Conservation (phyloP, 345 rosid genomes). For the Chamaenerion angustifolium region DNA sequence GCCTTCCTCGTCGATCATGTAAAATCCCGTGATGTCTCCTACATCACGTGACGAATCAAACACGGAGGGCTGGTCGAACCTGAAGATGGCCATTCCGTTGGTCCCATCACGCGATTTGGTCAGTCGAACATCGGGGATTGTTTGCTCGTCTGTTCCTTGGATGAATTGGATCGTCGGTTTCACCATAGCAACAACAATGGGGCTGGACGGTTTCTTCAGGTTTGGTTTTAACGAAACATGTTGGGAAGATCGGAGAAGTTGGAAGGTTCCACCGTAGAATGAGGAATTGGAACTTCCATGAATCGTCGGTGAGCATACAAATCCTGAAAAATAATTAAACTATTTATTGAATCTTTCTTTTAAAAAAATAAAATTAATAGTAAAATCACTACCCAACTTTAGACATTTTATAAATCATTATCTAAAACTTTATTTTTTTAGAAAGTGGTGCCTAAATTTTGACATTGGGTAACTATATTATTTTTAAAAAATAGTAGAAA, state of each 20-base stretch:
- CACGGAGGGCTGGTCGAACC: slow-evolving; percentile 76
- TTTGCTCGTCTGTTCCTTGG: slow-evolving; percentile 84
- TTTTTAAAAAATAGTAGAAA: no score
- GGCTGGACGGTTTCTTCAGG: slow-evolving; percentile 5
- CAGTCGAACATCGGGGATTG: slow-evolving; percentile 68
- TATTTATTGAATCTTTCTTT: no score
- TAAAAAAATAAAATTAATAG: no score
- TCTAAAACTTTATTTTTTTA: no score
- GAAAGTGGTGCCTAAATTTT: no score
- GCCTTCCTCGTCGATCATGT: slow-evolving; percentile 95
- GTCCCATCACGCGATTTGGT: slow-evolving; percentile 80
- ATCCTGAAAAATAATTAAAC: slow-evolving; percentile 20
- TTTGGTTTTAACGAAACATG: slow-evolving; percentile 11
- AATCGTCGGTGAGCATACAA: slow-evolving; percentile 23
- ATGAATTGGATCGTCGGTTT: slow-evolving; percentile 73
- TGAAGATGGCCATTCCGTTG: slow-evolving; percentile 74
- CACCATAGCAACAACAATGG: slow-evolving; percentile 47
- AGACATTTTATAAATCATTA: no score
- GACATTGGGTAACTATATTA: no score
- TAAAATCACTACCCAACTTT: no score
- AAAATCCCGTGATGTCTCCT: slow-evolving; percentile 88
- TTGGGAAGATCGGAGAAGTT: slow-evolving; percentile 10
- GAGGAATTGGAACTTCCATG: slow-evolving; percentile 24
- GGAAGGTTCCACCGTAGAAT: slow-evolving; percentile 35
- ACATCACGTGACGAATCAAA: slow-evolving; percentile 78